Percentiles rank a stretch among this genome's conserved stretches.
phyloP scores from a whole-genome alignment of 371 early-diverging fungal genomes.

The Mucor saturninus region DNA sequence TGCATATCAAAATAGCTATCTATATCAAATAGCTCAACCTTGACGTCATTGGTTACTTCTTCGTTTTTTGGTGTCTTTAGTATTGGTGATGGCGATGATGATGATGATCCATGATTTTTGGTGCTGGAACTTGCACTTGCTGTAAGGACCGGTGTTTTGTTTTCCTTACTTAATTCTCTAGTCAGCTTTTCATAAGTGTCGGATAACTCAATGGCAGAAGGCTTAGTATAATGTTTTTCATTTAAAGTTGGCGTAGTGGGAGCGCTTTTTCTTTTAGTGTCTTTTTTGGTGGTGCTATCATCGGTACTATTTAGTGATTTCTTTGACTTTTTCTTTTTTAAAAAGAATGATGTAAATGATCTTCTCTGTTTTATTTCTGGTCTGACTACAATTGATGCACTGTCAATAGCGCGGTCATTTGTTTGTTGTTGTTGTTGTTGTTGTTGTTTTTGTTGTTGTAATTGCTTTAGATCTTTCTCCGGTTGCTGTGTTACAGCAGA shows the following conservation, averaged over 20 bases:
- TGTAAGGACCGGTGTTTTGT: background rate
- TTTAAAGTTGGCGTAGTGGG: constrained; percentile 13
- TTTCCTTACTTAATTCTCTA: constrained; percentile 3
- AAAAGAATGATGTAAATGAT: constrained; percentile 27
- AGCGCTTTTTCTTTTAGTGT: constrained; percentile 17
- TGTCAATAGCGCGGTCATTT: background rate
- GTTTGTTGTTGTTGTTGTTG: constrained; percentile 13
- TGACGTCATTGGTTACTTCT: background rate
- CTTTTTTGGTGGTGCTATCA: background rate
- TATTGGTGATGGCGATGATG: background rate
- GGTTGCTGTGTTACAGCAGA: constrained; percentile 14
- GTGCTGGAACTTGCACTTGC: background rate
- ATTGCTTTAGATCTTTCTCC: background rate
- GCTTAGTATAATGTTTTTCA: background rate
- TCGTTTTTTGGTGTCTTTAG: constrained; percentile 14
- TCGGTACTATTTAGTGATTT: constrained; percentile 1
- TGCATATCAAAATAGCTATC: constrained; percentile 29
- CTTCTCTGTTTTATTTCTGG: constrained; percentile 23
- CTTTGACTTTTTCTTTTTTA: constrained; percentile 26
- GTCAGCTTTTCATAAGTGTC: background rate
- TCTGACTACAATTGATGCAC: background rate
- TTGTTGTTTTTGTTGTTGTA: background rate
- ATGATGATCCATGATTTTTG: background rate
- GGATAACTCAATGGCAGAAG: background rate
- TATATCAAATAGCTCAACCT: constrained; percentile 22